Evolutionary conservation across 108 stramenopile species (phyloP).

Genomic region (Stephanodiscus triporus): DNA sequence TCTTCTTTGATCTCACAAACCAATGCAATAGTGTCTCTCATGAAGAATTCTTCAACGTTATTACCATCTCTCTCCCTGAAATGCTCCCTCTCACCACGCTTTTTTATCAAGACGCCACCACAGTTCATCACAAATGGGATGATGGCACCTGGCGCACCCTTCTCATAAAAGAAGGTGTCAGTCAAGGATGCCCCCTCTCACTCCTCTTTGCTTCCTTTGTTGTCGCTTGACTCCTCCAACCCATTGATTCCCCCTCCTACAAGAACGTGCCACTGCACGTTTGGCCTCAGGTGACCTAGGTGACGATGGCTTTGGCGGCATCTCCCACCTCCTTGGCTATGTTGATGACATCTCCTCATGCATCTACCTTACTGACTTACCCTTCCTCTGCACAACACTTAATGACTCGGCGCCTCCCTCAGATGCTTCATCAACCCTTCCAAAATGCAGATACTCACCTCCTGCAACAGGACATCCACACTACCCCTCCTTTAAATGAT

Average conservation of each 20-base stretch:
- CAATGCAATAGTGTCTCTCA: slow-evolving; percentile 28
- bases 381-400: slow-evolving; percentile 7
- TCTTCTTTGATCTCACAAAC: slow-evolving; percentile 27
- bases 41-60: slow-evolving; percentile 3
- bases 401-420: not conserved
- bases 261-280: not conserved
- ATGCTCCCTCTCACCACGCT: not conserved
- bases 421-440: slow-evolving; percentile 13
- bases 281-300: slow-evolving; percentile 1
- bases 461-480: not conserved
- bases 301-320: slow-evolving; percentile 12
- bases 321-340: slow-evolving; percentile 18
- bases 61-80: not conserved
- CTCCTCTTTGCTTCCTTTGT: slow-evolving; percentile 2
- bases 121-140: not conserved
- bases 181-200: slow-evolving; percentile 36
- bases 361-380: slow-evolving; percentile 11
- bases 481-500: not conserved
- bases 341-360: slow-evolving; percentile 20
- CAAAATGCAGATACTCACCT: slow-evolving; percentile 17
- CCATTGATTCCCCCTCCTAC: not conserved
- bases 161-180: slow-evolving; percentile 25
- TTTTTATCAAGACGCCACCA: not conserved
- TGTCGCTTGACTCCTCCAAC: no score
- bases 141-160: slow-evolving; percentile 10